A percentile compares a stretch with the other conserved stretches of the same genome.
phyloP scores from a whole-genome alignment of 1,139 yeast species.

The Kurtzmaniella natalensis region DNA sequence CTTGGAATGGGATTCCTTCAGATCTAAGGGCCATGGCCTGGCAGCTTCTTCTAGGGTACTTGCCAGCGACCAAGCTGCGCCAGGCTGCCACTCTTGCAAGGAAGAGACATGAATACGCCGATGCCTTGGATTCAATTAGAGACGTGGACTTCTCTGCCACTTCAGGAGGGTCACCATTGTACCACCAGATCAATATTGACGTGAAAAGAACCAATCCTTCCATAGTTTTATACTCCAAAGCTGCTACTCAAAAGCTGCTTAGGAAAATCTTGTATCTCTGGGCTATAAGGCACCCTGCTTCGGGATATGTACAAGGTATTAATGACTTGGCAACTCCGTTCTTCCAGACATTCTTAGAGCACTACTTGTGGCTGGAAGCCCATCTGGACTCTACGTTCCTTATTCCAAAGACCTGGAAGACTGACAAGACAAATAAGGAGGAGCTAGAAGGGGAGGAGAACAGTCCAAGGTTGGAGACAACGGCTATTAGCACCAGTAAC shows the following conservation, averaged over 20 bases:
- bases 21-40: slow-evolving; percentile 80
- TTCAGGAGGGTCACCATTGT: slow-evolving; percentile 43
- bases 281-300: slow-evolving; percentile 97
- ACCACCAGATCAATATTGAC: slow-evolving; percentile 96
- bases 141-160: slow-evolving; percentile 36
- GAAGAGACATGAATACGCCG: slow-evolving; percentile 81
- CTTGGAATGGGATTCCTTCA: slow-evolving; percentile 94
- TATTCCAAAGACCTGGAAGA: slow-evolving; percentile 34
- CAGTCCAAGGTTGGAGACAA: too few relatives aligned
- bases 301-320: slow-evolving; percentile 99
- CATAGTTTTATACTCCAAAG: slow-evolving; percentile 63
- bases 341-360: slow-evolving; percentile 77
- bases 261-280: slow-evolving; percentile 83
- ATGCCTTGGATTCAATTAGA: slow-evolving; percentile 47
- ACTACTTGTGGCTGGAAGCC: slow-evolving; percentile 51
- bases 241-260: slow-evolving; percentile 70
- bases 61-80: slow-evolving; percentile 80
- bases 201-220: slow-evolving; percentile 93
- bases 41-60: slow-evolving; percentile 85
- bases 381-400: slow-evolving; percentile 21
- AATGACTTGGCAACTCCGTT: slow-evolving; percentile 94
- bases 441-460: slow-evolving; percentile 13
- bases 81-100: slow-evolving; percentile 66
- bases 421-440: slow-evolving; percentile 24
- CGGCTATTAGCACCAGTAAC: too few relatives aligned